A percentile compares a stretch with the other conserved stretches of the same genome.
phyloP scores from a whole-genome alignment of 2,329 filamentous ascomycete species.

The Ascochyta clinopodiicola region DNA sequence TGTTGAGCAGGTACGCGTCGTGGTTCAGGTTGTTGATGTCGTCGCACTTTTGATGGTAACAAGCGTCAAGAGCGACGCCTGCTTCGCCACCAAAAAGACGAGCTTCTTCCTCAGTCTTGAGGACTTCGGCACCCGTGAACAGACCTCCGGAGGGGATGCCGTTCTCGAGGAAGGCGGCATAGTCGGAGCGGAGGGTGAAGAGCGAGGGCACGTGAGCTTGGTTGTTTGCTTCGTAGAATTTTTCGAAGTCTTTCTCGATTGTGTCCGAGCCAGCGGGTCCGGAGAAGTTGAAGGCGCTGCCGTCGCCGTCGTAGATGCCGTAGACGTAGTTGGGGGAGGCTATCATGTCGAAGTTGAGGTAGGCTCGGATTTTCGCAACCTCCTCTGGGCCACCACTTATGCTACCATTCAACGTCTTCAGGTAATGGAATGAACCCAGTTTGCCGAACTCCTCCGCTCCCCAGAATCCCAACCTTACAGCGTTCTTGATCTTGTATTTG shows the following conservation, averaged over 20 bases:
- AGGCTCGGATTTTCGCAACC: conserved; percentile 48
- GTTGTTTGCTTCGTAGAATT: conserved; percentile 46
- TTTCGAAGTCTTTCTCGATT: conserved; percentile 46
- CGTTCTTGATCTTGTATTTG: conserved; percentile 50
- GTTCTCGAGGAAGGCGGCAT: conserved; percentile 51
- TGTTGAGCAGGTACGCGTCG: conserved; percentile 48
- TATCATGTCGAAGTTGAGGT: conserved; percentile 55
- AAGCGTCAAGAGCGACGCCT: conserved; percentile 46
- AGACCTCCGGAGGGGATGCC: conserved; percentile 50
- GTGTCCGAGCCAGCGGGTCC: conserved; percentile 45
- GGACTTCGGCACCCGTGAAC: conserved; percentile 50
- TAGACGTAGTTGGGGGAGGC: conserved; percentile 50
- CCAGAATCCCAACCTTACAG: conserved; percentile 52
- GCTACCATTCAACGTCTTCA: conserved; percentile 44
- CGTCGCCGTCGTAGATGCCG: conserved; percentile 50
- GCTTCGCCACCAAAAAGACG: conserved; percentile 47
- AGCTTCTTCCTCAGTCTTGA: conserved; percentile 49
- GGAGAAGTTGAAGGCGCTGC: conserved; percentile 46
- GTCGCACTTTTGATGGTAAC: conserved; percentile 50
- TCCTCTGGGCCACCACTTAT: conserved; percentile 40
- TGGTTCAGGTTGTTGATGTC: conserved; percentile 45
- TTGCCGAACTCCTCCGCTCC: conserved; percentile 51
- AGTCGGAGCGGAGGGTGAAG: conserved; percentile 50
- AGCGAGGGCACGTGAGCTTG: conserved; percentile 42
- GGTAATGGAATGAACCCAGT: conserved; percentile 49